These are phyloP conservation scores for Melampsora medusae DNA, from an alignment of 1,284 basidiomycete species.

Conservation along the genomic window DNA sequence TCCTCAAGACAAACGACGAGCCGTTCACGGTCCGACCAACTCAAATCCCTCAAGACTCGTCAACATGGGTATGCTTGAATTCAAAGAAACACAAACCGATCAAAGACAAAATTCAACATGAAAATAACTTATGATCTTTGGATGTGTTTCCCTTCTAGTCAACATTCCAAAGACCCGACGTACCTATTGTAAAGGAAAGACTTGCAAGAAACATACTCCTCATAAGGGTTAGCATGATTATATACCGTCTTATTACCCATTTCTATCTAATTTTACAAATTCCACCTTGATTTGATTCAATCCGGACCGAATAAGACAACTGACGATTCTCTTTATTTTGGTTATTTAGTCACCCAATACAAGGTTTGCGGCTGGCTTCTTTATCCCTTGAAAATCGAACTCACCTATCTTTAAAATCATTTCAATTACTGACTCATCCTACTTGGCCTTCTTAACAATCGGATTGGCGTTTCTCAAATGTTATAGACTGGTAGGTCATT, in stretches of 20 bases:
- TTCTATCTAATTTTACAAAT: background rate
- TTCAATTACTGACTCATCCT: background rate
- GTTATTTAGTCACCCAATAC: background rate
- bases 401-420: background rate
- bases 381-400: background rate
- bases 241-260: background rate
- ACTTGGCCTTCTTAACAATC: background rate
- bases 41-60: background rate
- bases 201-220: conserved; percentile 91
- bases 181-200: conserved; percentile 94
- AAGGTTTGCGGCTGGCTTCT: background rate
- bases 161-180: conserved; percentile 63
- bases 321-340: background rate
- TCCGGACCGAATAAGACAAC: too few relatives aligned
- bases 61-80: conserved; percentile 1
- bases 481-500: background rate
- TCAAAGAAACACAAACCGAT: background rate
- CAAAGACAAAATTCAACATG: background rate
- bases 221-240: conserved; percentile 37
- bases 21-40: too few relatives aligned
- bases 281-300: background rate
- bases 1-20: too few relatives aligned
- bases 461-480: background rate
- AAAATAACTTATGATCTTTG: too few relatives aligned
- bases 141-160: conserved; percentile 56